phyloP scores from a whole-genome alignment of 139 green algal species.

The Micromonas commoda region DNA sequence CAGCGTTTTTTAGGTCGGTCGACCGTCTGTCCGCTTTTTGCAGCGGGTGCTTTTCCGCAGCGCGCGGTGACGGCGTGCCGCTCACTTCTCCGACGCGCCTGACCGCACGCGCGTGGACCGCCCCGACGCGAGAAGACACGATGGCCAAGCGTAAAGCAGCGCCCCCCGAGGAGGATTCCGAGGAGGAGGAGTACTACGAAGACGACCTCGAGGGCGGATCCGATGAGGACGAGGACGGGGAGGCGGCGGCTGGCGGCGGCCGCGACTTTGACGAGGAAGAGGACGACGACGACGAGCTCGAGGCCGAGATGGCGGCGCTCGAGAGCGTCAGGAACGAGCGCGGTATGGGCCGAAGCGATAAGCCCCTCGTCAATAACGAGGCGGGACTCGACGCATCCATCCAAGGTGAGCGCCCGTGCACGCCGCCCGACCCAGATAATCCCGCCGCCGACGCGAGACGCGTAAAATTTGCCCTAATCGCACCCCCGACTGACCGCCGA shows the following conservation, averaged over 20 bases:
- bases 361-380: conserved; percentile 24
- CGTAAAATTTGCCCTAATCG: too few species aligned
- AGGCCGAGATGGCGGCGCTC: conserved; percentile 23
- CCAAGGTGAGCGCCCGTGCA: conserved; percentile 72
- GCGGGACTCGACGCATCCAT: conserved; percentile 39
- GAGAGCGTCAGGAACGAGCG: conserved; percentile 1
- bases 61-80: too few species aligned
- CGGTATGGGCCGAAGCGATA: not conserved
- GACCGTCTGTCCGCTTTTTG: too few species aligned
- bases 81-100: too few species aligned
- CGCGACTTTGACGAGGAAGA: not conserved
- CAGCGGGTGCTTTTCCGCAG: too few species aligned
- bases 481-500: not conserved
- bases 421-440: too few species aligned
- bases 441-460: too few species aligned
- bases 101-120: not conserved
- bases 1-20: too few species aligned
- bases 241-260: not conserved
- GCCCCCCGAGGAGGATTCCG: not conserved
- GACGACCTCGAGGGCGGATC: not conserved
- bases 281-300: conserved; percentile 18
- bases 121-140: not conserved
- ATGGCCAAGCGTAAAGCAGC: not conserved
- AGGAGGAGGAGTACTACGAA: not conserved
- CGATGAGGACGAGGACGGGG: not conserved